A percentile compares a stretch with the other conserved stretches of the same genome.
Evolutionary conservation across 257 asterid genomes (phyloP).

Genomic region (Misopates orontium): DNA sequence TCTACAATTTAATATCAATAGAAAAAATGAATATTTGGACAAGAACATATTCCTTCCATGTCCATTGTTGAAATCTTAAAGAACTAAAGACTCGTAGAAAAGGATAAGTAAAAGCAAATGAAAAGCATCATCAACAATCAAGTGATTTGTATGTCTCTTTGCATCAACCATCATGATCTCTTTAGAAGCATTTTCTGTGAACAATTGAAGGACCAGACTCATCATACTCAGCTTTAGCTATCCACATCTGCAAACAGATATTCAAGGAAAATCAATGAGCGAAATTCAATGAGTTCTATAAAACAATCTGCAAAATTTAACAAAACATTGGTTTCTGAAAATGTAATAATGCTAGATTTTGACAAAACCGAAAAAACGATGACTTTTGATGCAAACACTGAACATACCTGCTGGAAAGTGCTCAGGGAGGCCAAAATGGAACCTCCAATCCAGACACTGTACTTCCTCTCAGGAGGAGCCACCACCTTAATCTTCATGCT

Average conservation of each 20-base stretch:
- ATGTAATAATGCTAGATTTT: background rate
- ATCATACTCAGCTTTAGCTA: conserved; percentile 59
- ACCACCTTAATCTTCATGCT: conserved; percentile 61
- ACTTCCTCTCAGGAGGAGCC: conserved; percentile 54
- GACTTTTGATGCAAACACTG: background rate
- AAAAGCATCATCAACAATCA: conserved; percentile 34
- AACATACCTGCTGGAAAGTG: conserved; percentile 61
- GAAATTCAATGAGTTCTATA: background rate
- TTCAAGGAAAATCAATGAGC: conserved; percentile 11
- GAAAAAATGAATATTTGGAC: conserved; percentile 27
- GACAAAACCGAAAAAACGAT: background rate
- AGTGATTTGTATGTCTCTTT: conserved; percentile 33
- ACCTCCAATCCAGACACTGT: conserved; percentile 61
- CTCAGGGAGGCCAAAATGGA: conserved; percentile 59
- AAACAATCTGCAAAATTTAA: no score
- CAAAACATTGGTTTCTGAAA: background rate
- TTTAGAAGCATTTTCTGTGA: conserved; percentile 63
- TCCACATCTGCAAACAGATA: conserved; percentile 49
- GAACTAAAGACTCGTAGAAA: conserved; percentile 27
- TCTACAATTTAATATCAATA: conserved; percentile 36
- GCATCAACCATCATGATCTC: conserved; percentile 3
- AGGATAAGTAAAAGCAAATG: conserved; percentile 21
- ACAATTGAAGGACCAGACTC: conserved; percentile 64
- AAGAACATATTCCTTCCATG: conserved; percentile 29
- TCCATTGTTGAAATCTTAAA: conserved; percentile 29